A percentile compares a stretch with the other conserved stretches of the same genome.
These are phyloP conservation scores for Aciculosporium take DNA, from an alignment of 2,329 filamentous ascomycete genomes.

Conservation along the genomic window DNA sequence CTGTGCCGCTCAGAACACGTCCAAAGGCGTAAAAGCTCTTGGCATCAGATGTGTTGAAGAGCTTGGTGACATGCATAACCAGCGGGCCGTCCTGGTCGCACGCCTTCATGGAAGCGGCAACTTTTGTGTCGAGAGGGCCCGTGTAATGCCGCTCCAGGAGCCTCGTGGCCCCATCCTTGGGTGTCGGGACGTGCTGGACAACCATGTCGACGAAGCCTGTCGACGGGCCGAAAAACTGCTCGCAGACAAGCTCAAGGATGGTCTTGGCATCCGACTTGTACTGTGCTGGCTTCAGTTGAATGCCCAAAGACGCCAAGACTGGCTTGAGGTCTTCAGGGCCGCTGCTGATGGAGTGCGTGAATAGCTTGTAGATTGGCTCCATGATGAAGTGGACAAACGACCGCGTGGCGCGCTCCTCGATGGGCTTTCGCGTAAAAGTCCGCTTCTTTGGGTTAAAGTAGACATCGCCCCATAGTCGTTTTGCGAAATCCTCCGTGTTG, in stretches of 20 bases:
- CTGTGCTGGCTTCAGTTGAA: constrained; percentile 80
- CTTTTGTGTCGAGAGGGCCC: constrained; percentile 68
- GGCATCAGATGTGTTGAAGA: constrained; percentile 85
- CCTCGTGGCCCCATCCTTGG: constrained; percentile 59
- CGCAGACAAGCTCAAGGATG: constrained; percentile 76
- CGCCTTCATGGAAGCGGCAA: constrained; percentile 63
- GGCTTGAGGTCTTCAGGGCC: constrained; percentile 71
- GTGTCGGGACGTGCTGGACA: constrained; percentile 76
- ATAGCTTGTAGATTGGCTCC: constrained; percentile 96
- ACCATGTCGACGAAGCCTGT: constrained; percentile 94
- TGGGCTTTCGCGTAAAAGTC: constrained; percentile 76
- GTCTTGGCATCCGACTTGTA: constrained; percentile 82
- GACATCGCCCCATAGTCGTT: constrained; percentile 86
- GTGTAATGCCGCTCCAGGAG: constrained; percentile 83
- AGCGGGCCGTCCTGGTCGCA: constrained; percentile 85
- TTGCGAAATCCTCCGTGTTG: constrained; percentile 69
- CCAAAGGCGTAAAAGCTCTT: constrained; percentile 82
- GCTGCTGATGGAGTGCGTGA: constrained; percentile 85
- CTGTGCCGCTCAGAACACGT: constrained; percentile 83
- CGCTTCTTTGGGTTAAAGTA: constrained; percentile 88
- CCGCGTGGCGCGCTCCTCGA: constrained; percentile 67
- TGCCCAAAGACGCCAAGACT: constrained; percentile 66
- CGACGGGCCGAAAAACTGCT: constrained; percentile 87
- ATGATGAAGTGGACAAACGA: constrained; percentile 91
- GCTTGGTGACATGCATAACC: constrained; percentile 82